Conservation (phyloP, 73 alveolate species). For the Urostyla sp. region DNA sequence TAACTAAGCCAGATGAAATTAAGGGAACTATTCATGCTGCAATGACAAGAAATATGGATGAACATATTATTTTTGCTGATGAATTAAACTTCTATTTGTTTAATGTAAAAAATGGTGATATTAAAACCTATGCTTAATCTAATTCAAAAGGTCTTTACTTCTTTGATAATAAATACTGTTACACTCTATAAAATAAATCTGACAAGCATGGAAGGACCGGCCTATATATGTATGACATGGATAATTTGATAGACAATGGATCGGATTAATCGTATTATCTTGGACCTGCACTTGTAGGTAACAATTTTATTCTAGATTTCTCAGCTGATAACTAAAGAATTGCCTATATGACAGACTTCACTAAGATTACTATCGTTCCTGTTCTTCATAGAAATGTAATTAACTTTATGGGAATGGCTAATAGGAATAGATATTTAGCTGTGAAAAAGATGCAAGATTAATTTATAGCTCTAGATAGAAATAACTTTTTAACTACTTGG, state of each 20-base stretch:
- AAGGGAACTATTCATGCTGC: conserved; percentile 32
- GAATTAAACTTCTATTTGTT: conserved; percentile 19
- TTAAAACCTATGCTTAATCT: neutral
- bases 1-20: neutral
- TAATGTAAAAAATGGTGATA: neutral
- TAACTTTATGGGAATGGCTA: conserved; percentile 43
- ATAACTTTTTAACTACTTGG: conserved; percentile 36
- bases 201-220: conserved; percentile 4
- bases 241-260: conserved; percentile 9
- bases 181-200: conserved; percentile 25
- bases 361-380: conserved; percentile 35
- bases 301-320: conserved; percentile 34
- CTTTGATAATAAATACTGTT: conserved; percentile 33
- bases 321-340: conserved; percentile 32
- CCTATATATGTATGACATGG: conserved; percentile 27
- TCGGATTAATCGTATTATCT: conserved; percentile 11
- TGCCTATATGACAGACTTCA: conserved; percentile 15
- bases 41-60: conserved; percentile 16
- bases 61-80: conserved; percentile 16
- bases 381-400: conserved; percentile 47
- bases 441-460: conserved; percentile 33
- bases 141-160: conserved; percentile 16
- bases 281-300: conserved; percentile 24
- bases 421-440: conserved; percentile 24
- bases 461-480: conserved; percentile 35